phyloP scores from a whole-genome alignment of 768 basidiomycete genomes.

The Mycena vulgaris region DNA sequence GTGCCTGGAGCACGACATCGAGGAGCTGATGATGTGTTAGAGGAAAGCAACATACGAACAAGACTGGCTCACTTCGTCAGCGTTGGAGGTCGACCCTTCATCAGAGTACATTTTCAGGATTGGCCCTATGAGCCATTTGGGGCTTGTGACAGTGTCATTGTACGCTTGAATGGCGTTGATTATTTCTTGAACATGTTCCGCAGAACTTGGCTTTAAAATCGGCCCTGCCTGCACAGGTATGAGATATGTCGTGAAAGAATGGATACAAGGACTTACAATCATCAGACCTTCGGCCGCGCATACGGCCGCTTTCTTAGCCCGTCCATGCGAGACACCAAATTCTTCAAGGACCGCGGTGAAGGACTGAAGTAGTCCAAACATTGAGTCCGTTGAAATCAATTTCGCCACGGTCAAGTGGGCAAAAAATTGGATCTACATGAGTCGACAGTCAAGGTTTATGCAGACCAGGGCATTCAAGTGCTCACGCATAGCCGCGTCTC shows the following conservation, averaged over 20 bases:
- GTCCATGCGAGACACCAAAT: conserved; percentile 89
- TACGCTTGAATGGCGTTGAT: conserved; percentile 82
- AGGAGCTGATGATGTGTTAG: conserved; percentile 68
- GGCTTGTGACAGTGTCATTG: conserved; percentile 69
- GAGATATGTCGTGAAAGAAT: neutral
- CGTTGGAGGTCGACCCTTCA: conserved; percentile 60
- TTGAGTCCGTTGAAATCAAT: conserved; percentile 82
- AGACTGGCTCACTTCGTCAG: conserved; percentile 70
- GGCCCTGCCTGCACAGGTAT: conserved; percentile 71
- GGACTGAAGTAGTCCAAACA: conserved; percentile 85
- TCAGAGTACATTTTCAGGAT: conserved; percentile 66
- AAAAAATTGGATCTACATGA: conserved; percentile 89
- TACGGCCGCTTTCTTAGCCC: conserved; percentile 84
- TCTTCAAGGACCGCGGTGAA: conserved; percentile 92
- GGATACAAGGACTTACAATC: conserved; percentile 61
- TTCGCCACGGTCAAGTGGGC: conserved; percentile 86
- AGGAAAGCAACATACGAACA: neutral
- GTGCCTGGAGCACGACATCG: conserved; percentile 76
- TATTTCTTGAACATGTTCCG: conserved; percentile 75
- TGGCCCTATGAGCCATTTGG: conserved; percentile 80
- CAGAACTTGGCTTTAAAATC: conserved; percentile 71
- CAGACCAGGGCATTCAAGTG: conserved; percentile 32
- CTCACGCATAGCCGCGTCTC: conserved; percentile 91
- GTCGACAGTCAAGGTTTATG: conserved; percentile 24
- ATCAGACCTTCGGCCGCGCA: conserved; percentile 88